phyloP scores from a whole-genome alignment of 768 basidiomycete species.

The Collybia mongolica region DNA sequence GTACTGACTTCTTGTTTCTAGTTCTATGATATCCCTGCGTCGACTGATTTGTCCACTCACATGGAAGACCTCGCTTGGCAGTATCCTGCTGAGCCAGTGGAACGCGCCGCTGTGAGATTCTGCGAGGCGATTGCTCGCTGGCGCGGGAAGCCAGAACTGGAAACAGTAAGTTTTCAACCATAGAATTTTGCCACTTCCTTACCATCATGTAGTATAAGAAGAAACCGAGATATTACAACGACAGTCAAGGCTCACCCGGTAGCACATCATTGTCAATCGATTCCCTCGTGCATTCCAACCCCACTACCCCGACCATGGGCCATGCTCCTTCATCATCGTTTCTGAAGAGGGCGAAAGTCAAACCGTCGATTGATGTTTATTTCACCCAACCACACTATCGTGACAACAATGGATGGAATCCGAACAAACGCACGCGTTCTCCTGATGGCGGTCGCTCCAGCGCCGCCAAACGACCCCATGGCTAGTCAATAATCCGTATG shows the following conservation, averaged over 20 bases:
- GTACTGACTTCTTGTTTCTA: slow-evolving; percentile 24
- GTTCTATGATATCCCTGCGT: slow-evolving; percentile 76
- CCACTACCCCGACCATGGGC: slow-evolving; percentile 52
- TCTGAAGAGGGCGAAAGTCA: slow-evolving; percentile 18
- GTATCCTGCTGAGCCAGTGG: slow-evolving; percentile 80
- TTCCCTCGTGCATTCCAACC: slow-evolving; percentile 68
- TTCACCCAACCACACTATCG: slow-evolving; percentile 30
- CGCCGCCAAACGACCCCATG: slow-evolving; percentile 15
- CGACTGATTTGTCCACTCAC: slow-evolving; percentile 75
- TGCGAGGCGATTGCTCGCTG: slow-evolving; percentile 81
- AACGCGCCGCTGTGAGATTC: slow-evolving; percentile 74
- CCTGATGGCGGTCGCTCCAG: slow-evolving; percentile 16
- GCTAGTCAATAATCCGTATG: neutral
- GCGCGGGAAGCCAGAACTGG: slow-evolving; percentile 84
- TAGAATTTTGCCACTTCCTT: slow-evolving; percentile 17
- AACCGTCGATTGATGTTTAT: slow-evolving; percentile 47
- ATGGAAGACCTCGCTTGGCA: slow-evolving; percentile 79
- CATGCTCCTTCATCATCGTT: slow-evolving; percentile 12
- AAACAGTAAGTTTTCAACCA: slow-evolving; percentile 49
- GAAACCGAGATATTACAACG: slow-evolving; percentile 33
- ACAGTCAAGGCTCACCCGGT: slow-evolving; percentile 27
- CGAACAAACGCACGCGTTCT: slow-evolving; percentile 22
- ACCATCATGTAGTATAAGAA: slow-evolving; percentile 49
- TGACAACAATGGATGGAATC: slow-evolving; percentile 16
- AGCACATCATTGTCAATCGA: slow-evolving; percentile 55